These are phyloP conservation scores for Paecilomyces variotii DNA, from an alignment of 2,329 filamentous ascomycete genomes.

Conservation along the genomic window DNA sequence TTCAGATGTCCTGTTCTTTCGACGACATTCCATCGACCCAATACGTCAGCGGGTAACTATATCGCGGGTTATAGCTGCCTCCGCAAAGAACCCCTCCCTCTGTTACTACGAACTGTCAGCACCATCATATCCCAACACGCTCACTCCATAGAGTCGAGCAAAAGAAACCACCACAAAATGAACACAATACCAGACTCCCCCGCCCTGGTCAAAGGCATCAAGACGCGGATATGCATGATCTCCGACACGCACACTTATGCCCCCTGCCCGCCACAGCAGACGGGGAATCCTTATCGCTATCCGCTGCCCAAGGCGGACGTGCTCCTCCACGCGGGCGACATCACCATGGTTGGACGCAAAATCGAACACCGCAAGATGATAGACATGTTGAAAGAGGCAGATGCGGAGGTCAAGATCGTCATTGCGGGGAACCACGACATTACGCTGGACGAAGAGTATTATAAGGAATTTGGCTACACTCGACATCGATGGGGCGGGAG, in stretches of 20 bases:
- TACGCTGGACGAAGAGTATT: slow-evolving; percentile 47
- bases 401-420: slow-evolving; percentile 52
- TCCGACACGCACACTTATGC: slow-evolving; percentile 34
- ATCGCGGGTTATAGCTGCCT: no score
- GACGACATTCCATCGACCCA: background rate
- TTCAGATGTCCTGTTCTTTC: background rate
- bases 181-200: background rate
- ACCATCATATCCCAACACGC: background rate
- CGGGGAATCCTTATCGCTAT: slow-evolving; percentile 23
- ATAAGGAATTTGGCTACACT: slow-evolving; percentile 20
- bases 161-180: background rate
- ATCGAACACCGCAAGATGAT: slow-evolving; percentile 42
- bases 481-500: slow-evolving; percentile 15
- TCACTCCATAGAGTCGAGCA: background rate
- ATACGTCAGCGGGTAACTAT: background rate
- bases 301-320: slow-evolving; percentile 47
- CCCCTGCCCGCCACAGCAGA: slow-evolving; percentile 14
- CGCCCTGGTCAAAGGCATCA: slow-evolving; percentile 12
- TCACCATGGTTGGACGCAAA: slow-evolving; percentile 45
- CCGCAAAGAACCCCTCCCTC: background rate
- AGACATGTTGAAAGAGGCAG: slow-evolving; percentile 39
- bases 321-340: slow-evolving; percentile 51
- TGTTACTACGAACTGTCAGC: background rate
- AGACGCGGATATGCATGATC: slow-evolving; percentile 36
- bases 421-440: slow-evolving; percentile 59